Evolutionary conservation across 176 grass and related monocot genomes (phyloP).

Genomic region (Oryza meridionalis): DNA sequence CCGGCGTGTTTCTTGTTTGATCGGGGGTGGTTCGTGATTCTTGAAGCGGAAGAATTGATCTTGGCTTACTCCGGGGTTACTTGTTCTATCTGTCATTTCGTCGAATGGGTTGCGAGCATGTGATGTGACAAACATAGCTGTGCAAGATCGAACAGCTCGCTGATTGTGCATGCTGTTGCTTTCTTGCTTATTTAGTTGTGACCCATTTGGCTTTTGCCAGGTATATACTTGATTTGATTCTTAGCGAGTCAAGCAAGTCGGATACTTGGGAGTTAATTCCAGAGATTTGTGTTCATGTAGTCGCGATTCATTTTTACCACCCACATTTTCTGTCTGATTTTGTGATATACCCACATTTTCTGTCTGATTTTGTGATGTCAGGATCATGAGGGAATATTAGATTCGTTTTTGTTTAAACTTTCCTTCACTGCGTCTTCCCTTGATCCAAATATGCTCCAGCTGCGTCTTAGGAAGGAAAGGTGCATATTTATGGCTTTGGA

Average conservation of each 20-base stretch:
- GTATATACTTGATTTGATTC: constrained; percentile 17
- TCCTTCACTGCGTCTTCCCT: constrained; percentile 22
- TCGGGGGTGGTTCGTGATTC: background rate
- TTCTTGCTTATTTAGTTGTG: background rate
- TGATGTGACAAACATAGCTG: too few species aligned
- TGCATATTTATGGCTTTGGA: constrained; percentile 30
- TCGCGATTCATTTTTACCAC: background rate
- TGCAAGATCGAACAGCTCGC: background rate
- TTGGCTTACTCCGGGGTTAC: background rate
- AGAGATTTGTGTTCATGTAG: constrained; percentile 10
- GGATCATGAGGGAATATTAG: constrained; percentile 10
- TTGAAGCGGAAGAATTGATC: constrained; percentile 18
- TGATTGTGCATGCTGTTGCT: constrained; percentile 10
- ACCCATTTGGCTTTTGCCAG: constrained; percentile 34
- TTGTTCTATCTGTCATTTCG: constrained; percentile 34
- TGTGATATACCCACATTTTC: background rate
- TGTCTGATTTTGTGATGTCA: constrained; percentile 19
- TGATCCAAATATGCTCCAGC: constrained; percentile 51
- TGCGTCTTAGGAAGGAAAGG: constrained; percentile 34
- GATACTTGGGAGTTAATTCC: constrained; percentile 1
- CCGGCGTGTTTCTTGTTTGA: background rate
- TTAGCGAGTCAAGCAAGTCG: background rate
- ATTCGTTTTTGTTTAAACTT: constrained; percentile 21
- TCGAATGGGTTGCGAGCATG: constrained; percentile 26
- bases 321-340: constrained; percentile 1